Base-by-base conservation (phyloP, 441 rosid species). In the Erodium moschatum region DNA sequence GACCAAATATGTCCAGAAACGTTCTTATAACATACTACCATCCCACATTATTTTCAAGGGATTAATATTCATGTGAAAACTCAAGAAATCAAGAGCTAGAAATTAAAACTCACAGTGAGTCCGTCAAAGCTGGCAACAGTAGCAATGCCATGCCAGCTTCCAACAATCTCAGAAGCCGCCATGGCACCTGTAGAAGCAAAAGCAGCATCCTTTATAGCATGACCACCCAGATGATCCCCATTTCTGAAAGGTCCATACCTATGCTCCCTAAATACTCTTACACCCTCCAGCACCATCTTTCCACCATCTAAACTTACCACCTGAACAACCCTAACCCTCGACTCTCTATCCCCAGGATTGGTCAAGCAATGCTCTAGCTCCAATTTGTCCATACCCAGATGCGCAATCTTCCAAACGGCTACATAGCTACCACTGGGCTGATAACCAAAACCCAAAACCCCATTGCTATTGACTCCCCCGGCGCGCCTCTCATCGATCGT, bases 241-340 rank as follows among this genome's bases (percentile, higher is more conserved):
- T 90, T 80, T 78, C 91, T 85, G 79, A 84, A 93, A 5, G 95
- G 93, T 58, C 98, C 96, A 58, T 89, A 79, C 97, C 96, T 90
- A 62, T 76, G 90, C 84, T 93, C 95, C 12, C 86, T 64, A 67
- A 87, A 93, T 31, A 90, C 90, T 67, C 74, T 79, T 65, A 90
- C 75, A 68, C 79, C 78, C 68, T 82, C 77, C 62, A 90, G 19
- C 69, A 35, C 31, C 71, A 83, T 78, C 68, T 52, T 76, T 65
- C 74, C 12, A 63, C 82, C 81, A 20, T 66, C 82, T 58, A 79
- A 65, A n/a, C 58, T 46, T 33, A 86, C 73, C 74, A 81, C 73
- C 79, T 81, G 90, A 70, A 84, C 70, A 73, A 90, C 75, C 83
- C 98, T 84, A 63, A 89, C 89, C 54, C 98, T 89, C 64, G 96